Evolutionary conservation across 352 stramenopile genomes (phyloP), one percentile per base, ranked within the genome.

Genomic region (Globisporangium barbulae): DNA sequence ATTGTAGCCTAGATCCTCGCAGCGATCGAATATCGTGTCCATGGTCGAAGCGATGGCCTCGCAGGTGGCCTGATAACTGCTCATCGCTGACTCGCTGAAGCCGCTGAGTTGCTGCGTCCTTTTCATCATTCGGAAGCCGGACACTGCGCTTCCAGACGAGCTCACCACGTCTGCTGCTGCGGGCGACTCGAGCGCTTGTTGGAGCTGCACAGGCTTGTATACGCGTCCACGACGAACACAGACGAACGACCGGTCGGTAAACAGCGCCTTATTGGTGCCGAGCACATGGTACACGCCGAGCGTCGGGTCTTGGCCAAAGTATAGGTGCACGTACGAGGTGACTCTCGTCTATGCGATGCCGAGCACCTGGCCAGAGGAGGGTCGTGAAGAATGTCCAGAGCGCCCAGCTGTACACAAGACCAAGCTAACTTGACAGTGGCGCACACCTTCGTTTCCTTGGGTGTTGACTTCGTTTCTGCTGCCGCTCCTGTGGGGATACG

Each of bases 241-340:
- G 2, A 77, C 68, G 21, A 85, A 59, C 4, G 64, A 66, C 3
- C 76, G 75, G 48, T 83, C 79, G 1, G 67, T 53, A 50, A 78
- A 87, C 2, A 72, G 77, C 28, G 74, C 61, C 33, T 89, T 75
- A 53, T 83, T 89, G 0, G 39, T 58, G 4, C 79, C 74, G 3
- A 57, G 10, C 25, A 83, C 67, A 35, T 70, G 45, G 17, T 57
- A 71, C 15, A 67, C 41, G 0, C 68, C 70, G 0, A 37, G 37
- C 2, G n/a, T 22, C 0, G 65, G 64, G n/a, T 67, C 45, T 22
- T 57, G 49, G 0, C 71, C 73, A 35, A 53, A 53, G n/a, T 64
- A 75, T 8, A 53, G 2, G 17, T 59, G 6, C 8, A 55, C 0
- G 9, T 53, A 12, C 47, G 64, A 7, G 19, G 19, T 67, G 2